A percentile compares a stretch with the other conserved stretches of the same genome.
Evolutionary conservation across 352 stramenopile species (phyloP).

Genomic region (Globisporangium mamillatum): DNA sequence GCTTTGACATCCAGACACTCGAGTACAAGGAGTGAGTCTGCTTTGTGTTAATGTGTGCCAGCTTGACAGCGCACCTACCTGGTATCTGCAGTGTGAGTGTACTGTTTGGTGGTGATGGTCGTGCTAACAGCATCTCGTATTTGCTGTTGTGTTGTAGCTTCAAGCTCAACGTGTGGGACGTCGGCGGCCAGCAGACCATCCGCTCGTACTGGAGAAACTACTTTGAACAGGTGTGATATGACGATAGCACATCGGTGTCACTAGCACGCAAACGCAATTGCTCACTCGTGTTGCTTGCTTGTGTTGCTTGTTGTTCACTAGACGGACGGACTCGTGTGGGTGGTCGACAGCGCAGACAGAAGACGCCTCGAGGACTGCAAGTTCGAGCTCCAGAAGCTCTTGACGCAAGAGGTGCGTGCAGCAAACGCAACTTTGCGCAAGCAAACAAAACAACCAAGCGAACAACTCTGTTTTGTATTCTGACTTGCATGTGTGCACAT

Average conservation of each 20-base stretch:
- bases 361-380: conserved; percentile 94
- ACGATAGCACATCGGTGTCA: too few relatives aligned
- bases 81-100: background rate
- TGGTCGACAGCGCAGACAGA: conserved; percentile 96
- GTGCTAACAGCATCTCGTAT: background rate
- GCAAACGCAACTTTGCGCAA: background rate
- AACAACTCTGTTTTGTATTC: background rate
- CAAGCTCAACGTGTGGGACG: conserved; percentile 92
- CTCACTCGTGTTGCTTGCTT: background rate
- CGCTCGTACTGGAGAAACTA: conserved; percentile 98
- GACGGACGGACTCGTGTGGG: conserved; percentile 99
- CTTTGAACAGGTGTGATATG: conserved; percentile 83
- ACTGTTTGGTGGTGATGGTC: background rate
- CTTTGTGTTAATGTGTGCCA: background rate
- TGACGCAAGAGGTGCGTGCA: conserved; percentile 79
- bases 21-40: conserved; percentile 89
- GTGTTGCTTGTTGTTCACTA: conserved; percentile 16
- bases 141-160: conserved; percentile 24
- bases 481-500: background rate
- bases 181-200: conserved; percentile 97
- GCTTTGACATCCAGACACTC: conserved; percentile 99
- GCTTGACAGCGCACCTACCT: too few relatives aligned
- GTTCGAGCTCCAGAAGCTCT: conserved; percentile 83
- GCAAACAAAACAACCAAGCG: background rate
- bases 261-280: too few relatives aligned